Evolutionary conservation across 2,329 filamentous ascomycete species (phyloP), one percentile per base, ranked within the genome.

Genomic region (Cytospora chrysosperma): DNA sequence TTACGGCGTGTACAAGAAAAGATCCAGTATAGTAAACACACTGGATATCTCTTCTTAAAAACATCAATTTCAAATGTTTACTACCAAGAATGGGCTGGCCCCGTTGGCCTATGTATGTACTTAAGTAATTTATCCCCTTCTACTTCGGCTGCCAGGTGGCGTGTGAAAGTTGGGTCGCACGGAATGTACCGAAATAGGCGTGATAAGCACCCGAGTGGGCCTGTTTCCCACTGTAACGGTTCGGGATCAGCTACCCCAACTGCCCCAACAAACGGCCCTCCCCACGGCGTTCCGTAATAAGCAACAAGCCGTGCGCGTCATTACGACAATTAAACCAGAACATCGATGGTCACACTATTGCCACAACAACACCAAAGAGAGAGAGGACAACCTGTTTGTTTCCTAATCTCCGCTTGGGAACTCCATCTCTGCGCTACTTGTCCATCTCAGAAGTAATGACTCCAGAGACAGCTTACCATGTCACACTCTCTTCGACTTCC

Each of bases 271-370:
- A 10, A 12, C 40, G 40, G 19, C 13, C 17, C 40, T 12, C n/a
- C 10, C 43, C 12, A 47, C 43, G 43, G 43, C 43, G 13, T 13
- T 5, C 43, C 43, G n/a, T 47, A 47, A 47, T 61, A 54, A 60
- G 50, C 50, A 47, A 47, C 53, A 60, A 60, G 50, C 50, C 53
- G 58, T 51, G 47, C n/a, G 50, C 59, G 59, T 37, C n/a, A 61
- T 51, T 61, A 21, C 59, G 55, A 61, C 51, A 61, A 28, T 53
- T 32, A n/a, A n/a, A 12, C 58, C 58, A 54, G 52, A 32, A 21
- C 32, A 61, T n/a, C 27, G n/a, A n/a, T n/a, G n/a, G 52, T 50
- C 59, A 24, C 59, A 19, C 49, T 51, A 50, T 13, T 26, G 34
- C 12, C 59, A 19, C 43, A 51, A 50, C n/a, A 32, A 54, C 51